phyloP scores from a whole-genome alignment of 192 early-diverging fungal genomes.

The Spizellomyces sp. region DNA sequence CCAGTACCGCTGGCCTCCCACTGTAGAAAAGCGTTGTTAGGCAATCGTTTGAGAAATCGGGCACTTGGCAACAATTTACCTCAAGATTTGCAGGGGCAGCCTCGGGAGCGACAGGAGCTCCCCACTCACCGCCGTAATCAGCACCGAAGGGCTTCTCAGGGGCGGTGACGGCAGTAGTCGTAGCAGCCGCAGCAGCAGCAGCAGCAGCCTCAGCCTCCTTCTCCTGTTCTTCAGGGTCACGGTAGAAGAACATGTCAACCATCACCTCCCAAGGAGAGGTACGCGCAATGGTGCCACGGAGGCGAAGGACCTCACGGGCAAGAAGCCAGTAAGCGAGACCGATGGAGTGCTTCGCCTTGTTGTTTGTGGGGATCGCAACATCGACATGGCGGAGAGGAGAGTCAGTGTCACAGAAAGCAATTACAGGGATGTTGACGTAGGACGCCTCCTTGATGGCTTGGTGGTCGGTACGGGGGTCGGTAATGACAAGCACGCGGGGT shows the following conservation, averaged over 20 bases:
- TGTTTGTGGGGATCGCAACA: conserved; percentile 99
- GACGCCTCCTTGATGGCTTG: conserved; percentile 99
- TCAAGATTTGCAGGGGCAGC: not conserved
- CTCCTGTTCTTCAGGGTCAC: conserved; percentile 97
- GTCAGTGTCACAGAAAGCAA: conserved; percentile 98
- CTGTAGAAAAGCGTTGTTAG: conserved; percentile 11
- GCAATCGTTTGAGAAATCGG: not conserved
- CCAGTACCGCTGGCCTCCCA: conserved; percentile 35
- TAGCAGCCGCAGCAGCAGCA: conserved; percentile 59
- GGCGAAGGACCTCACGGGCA: conserved; percentile 97
- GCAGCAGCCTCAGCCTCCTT: conserved; percentile 75
- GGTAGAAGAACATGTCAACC: conserved; percentile 99
- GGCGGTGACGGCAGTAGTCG: conserved; percentile 54
- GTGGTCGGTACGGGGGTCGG: conserved; percentile 97
- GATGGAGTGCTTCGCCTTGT: conserved; percentile 98
- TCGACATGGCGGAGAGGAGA: conserved; percentile 93
- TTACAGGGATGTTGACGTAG: conserved; percentile 99
- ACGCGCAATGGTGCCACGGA: conserved; percentile 90
- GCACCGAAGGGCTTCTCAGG: conserved; percentile 34
- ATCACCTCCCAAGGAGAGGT: conserved; percentile 91
- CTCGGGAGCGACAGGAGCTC: conserved; percentile 35
- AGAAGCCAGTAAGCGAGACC: conserved; percentile 98
- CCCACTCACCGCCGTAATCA: conserved; percentile 3
- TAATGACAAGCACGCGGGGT: conserved; percentile 96
- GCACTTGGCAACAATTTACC: not conserved